Conservation (phyloP, 257 asterid species). For the Solanum pimpinellifolium region DNA sequence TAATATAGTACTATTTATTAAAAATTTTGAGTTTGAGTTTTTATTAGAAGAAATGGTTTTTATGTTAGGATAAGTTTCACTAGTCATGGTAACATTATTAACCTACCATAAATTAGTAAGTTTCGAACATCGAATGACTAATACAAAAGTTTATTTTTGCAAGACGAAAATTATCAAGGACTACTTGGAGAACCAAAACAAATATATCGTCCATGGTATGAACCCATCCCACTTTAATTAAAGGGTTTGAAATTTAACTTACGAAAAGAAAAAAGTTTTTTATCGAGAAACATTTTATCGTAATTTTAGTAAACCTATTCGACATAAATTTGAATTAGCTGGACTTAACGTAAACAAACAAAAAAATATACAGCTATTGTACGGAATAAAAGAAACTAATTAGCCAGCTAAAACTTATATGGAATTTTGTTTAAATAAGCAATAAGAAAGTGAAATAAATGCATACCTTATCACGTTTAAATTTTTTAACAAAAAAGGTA, state of each 20-base stretch:
- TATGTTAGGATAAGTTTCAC: too few relatives aligned
- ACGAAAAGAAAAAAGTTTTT: fast-evolving
- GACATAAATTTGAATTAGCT: too few relatives aligned
- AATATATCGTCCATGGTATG: neutral
- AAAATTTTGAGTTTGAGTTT: too few relatives aligned
- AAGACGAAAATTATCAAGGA: neutral
- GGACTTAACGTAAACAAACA: neutral
- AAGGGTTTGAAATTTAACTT: neutral
- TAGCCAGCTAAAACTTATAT: slow-evolving; percentile 6
- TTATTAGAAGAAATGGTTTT: too few relatives aligned
- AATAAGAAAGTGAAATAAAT: neutral
- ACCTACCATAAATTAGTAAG: neutral
- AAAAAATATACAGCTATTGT: neutral
- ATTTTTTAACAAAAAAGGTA: neutral
- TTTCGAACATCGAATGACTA: neutral
- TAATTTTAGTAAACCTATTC: neutral
- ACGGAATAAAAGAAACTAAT: neutral
- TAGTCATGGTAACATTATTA: too few relatives aligned
- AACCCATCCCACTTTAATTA: neutral
- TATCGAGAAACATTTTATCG: neutral
- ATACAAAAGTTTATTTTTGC: neutral
- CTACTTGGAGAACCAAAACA: neutral
- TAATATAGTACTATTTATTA: too few relatives aligned
- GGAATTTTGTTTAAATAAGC: slow-evolving; percentile 1
- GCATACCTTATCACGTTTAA: slow-evolving; percentile 2